Conservation (phyloP, 179 eudicot genomes). For the Heliamphora pulchella region DNA sequence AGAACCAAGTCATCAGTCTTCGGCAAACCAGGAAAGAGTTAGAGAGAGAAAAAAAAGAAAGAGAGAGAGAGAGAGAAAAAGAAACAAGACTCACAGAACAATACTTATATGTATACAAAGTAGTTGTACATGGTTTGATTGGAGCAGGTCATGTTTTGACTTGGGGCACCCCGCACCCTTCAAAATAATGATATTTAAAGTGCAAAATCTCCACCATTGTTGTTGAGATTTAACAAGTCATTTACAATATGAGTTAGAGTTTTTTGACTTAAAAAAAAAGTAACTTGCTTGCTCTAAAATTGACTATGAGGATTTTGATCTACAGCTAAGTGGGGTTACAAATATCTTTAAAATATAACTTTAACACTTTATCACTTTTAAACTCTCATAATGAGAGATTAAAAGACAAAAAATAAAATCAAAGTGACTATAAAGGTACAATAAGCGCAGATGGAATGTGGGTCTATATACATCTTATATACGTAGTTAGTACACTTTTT, state of each 20-base stretch:
- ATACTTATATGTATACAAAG: neutral
- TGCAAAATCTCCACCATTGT: neutral
- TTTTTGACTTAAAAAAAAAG: neutral
- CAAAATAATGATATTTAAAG: neutral
- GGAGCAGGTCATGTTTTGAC: neutral
- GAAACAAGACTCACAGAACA: neutral
- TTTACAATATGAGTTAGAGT: neutral
- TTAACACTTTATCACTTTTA: no score
- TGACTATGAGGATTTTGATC: neutral
- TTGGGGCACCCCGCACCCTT: neutral
- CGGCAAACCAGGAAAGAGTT: slow-evolving; percentile 11
- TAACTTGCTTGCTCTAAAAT: neutral
- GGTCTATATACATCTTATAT: no score
- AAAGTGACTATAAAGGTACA: no score
- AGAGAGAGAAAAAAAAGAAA: slow-evolving; percentile 1
- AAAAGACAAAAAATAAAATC: no score
- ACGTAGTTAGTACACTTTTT: no score
- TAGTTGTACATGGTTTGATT: neutral
- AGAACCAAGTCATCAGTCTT: slow-evolving; percentile 18
- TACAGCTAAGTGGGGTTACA: no score
- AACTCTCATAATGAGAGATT: no score
- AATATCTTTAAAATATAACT: no score
- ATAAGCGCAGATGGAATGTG: no score
- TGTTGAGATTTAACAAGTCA: slow-evolving; percentile 5
- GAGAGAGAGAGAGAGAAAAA: neutral